Base-by-base conservation (phyloP, 768 basidiomycete species). In the Boletus barrowsii region DNA sequence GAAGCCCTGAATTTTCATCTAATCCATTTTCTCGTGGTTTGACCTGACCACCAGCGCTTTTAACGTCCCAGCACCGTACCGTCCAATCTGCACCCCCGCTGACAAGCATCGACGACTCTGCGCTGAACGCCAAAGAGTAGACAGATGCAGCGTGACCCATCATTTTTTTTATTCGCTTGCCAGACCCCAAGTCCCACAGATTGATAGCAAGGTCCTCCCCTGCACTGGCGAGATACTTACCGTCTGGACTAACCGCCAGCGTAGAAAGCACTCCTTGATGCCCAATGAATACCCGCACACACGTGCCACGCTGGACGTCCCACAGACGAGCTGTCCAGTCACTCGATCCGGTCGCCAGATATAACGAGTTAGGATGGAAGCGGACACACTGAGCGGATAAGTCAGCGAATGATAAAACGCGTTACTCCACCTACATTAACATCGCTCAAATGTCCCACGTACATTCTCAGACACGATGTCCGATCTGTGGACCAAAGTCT, bases 1-100 rank as follows among this genome's bases (percentile, higher is more conserved):
- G 68, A 60, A 59, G 66, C 39, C 63, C 67, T 15, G 72, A 61
- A 20, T 68, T 58, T 42, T 75, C 72, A 22, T 66, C 63, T 42
- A 64, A 60, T 26, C 82, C 84, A 63, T 83, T 85, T 67, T 83
- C 84, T 36, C 78, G 78, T 13, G 78, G 61, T 67, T 86, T 89
- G 22, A 62, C 72, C 24, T 77, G 79, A 1, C 90, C 90, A 11
- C 91, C 93, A 10, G 87, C 71, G 42, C 79, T 73, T 71, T 90
- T 95, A 35, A 97, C 87, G 68, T 99, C 97, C 97, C 97, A 99
- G 53, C 93, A 94, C n/a, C 96, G 80, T 17, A 98, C 94, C 1
- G 97, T 98, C 83, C 92, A 95, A 68, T 99, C 97, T 30, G 93
- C 84, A 24, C 89, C 82, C 7, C 95, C 95, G 54, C 92, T 95